These are phyloP conservation scores for Chaetomium sp. DNA, from an alignment of 2,329 filamentous ascomycete species.

Conservation along the genomic window DNA sequence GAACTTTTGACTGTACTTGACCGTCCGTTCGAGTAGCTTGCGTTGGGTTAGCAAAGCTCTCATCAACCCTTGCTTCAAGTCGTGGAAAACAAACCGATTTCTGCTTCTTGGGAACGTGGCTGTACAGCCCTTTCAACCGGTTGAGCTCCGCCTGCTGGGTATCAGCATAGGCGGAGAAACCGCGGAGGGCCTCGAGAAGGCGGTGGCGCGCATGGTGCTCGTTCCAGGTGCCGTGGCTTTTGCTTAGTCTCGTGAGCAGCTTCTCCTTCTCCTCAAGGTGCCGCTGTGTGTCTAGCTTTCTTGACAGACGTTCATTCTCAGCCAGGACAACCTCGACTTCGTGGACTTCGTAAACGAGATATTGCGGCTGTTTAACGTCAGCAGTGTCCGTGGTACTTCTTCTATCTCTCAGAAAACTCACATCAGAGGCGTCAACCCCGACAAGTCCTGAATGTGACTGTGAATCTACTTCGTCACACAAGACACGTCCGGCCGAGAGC, in stretches of 20 bases:
- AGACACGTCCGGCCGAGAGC: background rate
- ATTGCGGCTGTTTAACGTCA: background rate
- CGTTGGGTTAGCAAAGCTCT: background rate
- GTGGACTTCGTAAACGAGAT: conserved; percentile 15
- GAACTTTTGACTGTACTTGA: conserved; percentile 60
- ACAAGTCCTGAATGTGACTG: background rate
- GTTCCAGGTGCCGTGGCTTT: conserved; percentile 40
- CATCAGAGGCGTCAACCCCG: background rate
- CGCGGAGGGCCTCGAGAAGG: conserved; percentile 45
- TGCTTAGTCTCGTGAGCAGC: conserved; percentile 39
- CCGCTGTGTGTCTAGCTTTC: background rate
- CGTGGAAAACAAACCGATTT: conserved; percentile 29
- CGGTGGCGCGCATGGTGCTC: conserved; percentile 45
- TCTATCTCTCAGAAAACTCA: background rate
- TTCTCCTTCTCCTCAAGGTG: conserved; percentile 23
- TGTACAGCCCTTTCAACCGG: conserved; percentile 43
- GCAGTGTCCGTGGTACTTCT: background rate
- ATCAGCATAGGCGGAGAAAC: conserved; percentile 42
- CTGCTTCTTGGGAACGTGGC: conserved; percentile 42
- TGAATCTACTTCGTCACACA: background rate
- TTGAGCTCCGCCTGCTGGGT: conserved; percentile 43
- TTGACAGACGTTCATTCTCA: background rate
- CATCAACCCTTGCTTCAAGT: background rate
- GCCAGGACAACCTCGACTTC: conserved; percentile 12
- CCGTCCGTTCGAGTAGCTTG: conserved; percentile 53